Base-by-base conservation (phyloP, 495 filamentous ascomycete species). In the Tuber calosporum region DNA sequence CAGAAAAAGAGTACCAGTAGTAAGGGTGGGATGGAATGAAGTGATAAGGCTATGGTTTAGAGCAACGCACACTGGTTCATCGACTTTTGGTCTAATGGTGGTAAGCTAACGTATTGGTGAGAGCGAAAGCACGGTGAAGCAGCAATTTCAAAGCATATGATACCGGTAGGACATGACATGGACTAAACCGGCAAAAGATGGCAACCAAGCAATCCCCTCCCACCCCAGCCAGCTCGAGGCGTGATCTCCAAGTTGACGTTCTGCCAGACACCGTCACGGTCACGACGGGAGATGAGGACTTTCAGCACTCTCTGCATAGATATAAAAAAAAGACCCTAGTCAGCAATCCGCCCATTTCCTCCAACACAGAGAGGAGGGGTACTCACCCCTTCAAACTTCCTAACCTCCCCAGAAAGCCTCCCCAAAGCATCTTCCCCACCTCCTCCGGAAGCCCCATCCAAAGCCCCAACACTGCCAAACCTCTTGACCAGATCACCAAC, bases 381-480 rank as follows among this genome's bases (percentile, higher is more conserved):
- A 85, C 92, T 84, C 89, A 97, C 94, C 78, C 92, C 92, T 87
- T 97, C 93, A 79, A 92, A 96, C 66, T 91, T 89, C 77, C 91
- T 88, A 15, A 98, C 94, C 43, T 89, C 87, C 79, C 97, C 90
- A 48, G 89, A 91, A 20, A 99, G 90, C 82, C 90, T 96, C 70
- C 86, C 87, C 22, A 99, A 87, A 30, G 30, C 53, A 34, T 34
- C 53, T 4, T 34, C n/a, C 26, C 53, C 53, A 4, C 53, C 53
- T 4, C 11, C 26, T 73, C 88, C 89, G 48, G 45, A 53, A 79
- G 96, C 93, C 80, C 97, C 90, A 81, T 97, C 97, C 69, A 89
- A 84, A 84, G 86, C 89, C 79, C 92, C 90, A 34, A 91, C 91
- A 74, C 85, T 88, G 66, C 94, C 96, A 85, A 99, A 97, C 81